phyloP scores from a whole-genome alignment of 768 basidiomycete genomes.

The Phanerodontia chrysosporium region DNA sequence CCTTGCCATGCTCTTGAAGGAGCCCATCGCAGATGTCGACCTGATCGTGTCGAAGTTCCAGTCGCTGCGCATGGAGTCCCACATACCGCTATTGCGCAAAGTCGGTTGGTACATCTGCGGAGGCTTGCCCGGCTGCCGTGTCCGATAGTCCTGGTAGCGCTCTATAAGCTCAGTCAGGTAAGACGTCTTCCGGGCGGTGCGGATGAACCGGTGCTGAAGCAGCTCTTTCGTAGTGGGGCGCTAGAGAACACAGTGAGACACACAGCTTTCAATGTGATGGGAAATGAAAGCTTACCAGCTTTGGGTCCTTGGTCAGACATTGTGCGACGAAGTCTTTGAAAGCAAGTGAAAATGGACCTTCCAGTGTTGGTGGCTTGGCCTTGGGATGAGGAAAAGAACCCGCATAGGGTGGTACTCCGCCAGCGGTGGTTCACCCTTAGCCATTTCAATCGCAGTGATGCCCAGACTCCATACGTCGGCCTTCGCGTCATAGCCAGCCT shows the following conservation, averaged over 20 bases:
- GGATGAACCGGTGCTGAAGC: conserved; percentile 91
- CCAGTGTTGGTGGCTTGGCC: conserved; percentile 87
- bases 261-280: not conserved
- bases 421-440: conserved; percentile 93
- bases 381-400: conserved; percentile 98
- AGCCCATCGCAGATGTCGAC: conserved; percentile 69
- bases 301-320: conserved; percentile 92
- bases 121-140: conserved; percentile 49
- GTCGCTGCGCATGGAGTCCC: conserved; percentile 87
- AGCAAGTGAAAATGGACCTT: conserved; percentile 75
- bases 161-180: conserved; percentile 86
- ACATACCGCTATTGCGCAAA: conserved; percentile 51
- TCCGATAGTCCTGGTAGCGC: conserved; percentile 74
- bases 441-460: conserved; percentile 98
- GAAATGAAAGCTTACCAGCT: conserved; percentile 44
- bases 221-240: conserved; percentile 90
- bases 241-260: conserved; percentile 36
- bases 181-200: conserved; percentile 74
- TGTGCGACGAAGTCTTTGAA: conserved; percentile 92
- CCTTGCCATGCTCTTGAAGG: conserved; percentile 67
- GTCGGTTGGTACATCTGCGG: conserved; percentile 54
- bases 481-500: conserved; percentile 93
- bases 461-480: conserved; percentile 98
- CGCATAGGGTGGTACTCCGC: conserved; percentile 99
- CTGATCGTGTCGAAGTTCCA: conserved; percentile 95